Conservation (phyloP, 345 rosid genomes). For the Schrenkiella parvula region DNA sequence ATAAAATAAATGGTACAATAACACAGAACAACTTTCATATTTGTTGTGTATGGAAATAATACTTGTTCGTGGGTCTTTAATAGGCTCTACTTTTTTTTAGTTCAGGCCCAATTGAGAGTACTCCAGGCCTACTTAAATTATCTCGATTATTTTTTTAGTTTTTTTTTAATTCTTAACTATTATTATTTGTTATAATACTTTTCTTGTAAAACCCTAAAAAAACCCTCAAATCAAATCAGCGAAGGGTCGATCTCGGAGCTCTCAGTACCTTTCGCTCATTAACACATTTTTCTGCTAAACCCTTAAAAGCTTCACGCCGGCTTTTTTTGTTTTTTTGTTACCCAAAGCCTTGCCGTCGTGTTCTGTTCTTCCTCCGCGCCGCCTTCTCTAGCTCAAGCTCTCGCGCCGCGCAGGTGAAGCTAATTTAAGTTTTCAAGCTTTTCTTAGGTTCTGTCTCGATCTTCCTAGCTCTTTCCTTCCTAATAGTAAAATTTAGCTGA, state of each 20-base stretch:
- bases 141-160: neutral
- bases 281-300: neutral
- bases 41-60: neutral
- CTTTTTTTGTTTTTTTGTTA: neutral
- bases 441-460: neutral
- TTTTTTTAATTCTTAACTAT: neutral
- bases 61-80: neutral
- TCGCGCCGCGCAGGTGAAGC: slow-evolving; percentile 12
- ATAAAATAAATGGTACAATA: neutral
- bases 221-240: slow-evolving; percentile 4
- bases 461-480: neutral
- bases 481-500: neutral
- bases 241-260: slow-evolving; percentile 15
- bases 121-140: neutral
- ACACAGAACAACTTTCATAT: neutral
- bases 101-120: neutral
- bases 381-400: neutral
- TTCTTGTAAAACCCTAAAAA: slow-evolving; percentile 20
- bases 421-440: neutral
- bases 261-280: neutral
- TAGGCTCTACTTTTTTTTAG: neutral
- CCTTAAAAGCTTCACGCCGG: neutral
- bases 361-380: neutral
- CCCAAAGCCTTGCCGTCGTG: neutral
- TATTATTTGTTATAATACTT: neutral